Conservation (phyloP, 495 filamentous ascomycete genomes). For the Choiromyces venosus region DNA sequence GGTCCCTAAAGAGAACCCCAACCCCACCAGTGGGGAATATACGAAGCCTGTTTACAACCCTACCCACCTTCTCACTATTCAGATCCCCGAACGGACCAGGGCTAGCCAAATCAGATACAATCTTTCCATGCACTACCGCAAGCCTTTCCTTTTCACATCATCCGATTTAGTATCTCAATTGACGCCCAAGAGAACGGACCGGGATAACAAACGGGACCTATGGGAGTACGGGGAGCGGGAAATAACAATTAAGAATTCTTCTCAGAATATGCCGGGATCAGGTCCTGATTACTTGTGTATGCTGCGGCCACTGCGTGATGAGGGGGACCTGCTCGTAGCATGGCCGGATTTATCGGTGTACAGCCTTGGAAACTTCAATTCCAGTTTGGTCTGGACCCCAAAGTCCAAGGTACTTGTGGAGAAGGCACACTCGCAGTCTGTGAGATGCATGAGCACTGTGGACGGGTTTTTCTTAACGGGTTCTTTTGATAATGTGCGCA, state of each 20-base stretch:
- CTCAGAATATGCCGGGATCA: slow-evolving; percentile 10
- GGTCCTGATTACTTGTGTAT: slow-evolving; percentile 27
- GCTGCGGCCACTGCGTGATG: slow-evolving; percentile 21
- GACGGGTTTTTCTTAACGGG: slow-evolving; percentile 35
- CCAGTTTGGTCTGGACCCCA: slow-evolving; percentile 29
- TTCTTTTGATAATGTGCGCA: slow-evolving; percentile 32
- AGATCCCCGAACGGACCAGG: slow-evolving; percentile 25
- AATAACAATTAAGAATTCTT: slow-evolving; percentile 33
- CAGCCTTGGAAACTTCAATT: slow-evolving; percentile 32
- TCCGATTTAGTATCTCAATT: slow-evolving; percentile 33
- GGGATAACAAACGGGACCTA: slow-evolving; percentile 29
- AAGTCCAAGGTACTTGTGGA: slow-evolving; percentile 28
- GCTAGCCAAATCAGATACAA: background rate
- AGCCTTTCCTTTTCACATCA: slow-evolving; percentile 35
- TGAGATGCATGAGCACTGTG: slow-evolving; percentile 28
- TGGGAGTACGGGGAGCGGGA: slow-evolving; percentile 35
- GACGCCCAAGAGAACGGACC: slow-evolving; percentile 29
- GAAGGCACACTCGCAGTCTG: slow-evolving; percentile 20
- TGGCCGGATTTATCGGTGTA: slow-evolving; percentile 33
- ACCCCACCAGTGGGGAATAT: background rate
- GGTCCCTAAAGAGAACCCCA: slow-evolving; percentile 11
- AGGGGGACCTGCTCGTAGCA: slow-evolving; percentile 34
- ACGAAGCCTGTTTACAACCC: slow-evolving; percentile 18
- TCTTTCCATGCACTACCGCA: slow-evolving; percentile 35
- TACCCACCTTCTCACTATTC: slow-evolving; percentile 30